phyloP scores from a whole-genome alignment of 768 basidiomycete species.

The Boletus insuetus region DNA sequence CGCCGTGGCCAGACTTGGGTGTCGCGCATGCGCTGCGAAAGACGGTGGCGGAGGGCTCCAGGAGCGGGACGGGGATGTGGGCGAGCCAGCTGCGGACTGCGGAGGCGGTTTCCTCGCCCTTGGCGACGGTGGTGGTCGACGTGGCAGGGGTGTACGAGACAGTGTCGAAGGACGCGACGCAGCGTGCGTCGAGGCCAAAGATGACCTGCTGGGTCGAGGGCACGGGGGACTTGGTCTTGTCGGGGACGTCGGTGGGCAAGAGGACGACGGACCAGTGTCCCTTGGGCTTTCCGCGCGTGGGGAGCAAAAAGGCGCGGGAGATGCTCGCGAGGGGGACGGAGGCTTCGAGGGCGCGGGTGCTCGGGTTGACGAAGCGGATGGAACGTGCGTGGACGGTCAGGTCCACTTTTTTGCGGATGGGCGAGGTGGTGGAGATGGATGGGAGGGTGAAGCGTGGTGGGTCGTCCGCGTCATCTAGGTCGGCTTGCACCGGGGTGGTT shows the following conservation, averaged over 20 bases:
- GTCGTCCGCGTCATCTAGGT: constrained; percentile 29
- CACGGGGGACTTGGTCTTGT: constrained; percentile 39
- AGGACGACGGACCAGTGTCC: constrained; percentile 72
- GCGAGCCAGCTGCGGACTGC: constrained; percentile 51
- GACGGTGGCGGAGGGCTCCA: constrained; percentile 47
- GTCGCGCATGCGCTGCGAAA: constrained; percentile 55
- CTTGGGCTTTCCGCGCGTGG: constrained; percentile 70
- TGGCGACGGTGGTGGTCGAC: constrained; percentile 35
- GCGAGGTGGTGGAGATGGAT: constrained; percentile 65
- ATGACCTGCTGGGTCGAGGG: constrained; percentile 54
- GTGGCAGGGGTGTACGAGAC: constrained; percentile 34
- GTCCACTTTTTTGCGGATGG: constrained; percentile 74
- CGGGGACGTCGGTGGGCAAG: constrained; percentile 53
- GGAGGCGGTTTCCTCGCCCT: constrained; percentile 53
- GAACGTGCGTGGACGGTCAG: constrained; percentile 52
- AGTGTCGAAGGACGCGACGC: constrained; percentile 44
- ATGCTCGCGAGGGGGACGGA: constrained; percentile 49
- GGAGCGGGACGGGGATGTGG: constrained; percentile 41
- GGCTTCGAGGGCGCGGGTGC: constrained; percentile 47
- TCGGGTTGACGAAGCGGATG: constrained; percentile 52
- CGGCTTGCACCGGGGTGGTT: constrained; percentile 4
- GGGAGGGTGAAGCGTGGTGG: constrained; percentile 57
- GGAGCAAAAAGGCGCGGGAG: constrained; percentile 65
- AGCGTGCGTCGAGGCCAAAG: constrained; percentile 66
- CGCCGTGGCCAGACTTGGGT: constrained; percentile 37